phyloP scores from a whole-genome alignment of 2,329 filamentous ascomycete species.

The Onygenales sp. region DNA sequence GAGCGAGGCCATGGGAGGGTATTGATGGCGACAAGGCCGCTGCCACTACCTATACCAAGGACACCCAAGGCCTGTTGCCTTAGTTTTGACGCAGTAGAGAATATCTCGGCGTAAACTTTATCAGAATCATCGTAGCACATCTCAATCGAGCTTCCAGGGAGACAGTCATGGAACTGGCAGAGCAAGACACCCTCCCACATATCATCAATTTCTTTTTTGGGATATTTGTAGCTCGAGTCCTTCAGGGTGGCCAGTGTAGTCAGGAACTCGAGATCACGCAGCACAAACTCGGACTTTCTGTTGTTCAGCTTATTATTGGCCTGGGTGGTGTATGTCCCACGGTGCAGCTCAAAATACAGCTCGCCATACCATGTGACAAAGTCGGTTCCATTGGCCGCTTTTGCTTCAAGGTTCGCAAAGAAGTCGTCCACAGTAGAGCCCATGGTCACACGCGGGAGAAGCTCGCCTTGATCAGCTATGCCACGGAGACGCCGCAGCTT shows the following conservation, averaged over 20 bases:
- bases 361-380: constrained; percentile 97
- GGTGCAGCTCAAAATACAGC: constrained; percentile 94
- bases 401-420: constrained; percentile 75
- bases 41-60: constrained; percentile 51
- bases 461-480: constrained; percentile 75
- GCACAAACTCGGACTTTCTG: constrained; percentile 69
- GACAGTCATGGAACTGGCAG: constrained; percentile 95
- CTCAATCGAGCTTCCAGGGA: constrained; percentile 89
- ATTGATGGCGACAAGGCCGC: constrained; percentile 60
- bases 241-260: constrained; percentile 76
- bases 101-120: constrained; percentile 75
- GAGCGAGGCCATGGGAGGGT: constrained; percentile 78
- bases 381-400: constrained; percentile 54
- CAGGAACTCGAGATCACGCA: constrained; percentile 80
- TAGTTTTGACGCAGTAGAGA: constrained; percentile 63
- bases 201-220: constrained; percentile 82
- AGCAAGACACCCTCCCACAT: constrained; percentile 92
- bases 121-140: constrained; percentile 98
- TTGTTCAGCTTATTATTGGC: constrained; percentile 97
- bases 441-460: constrained; percentile 79
- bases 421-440: constrained; percentile 89
- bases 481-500: constrained; percentile 89
- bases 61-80: constrained; percentile 59
- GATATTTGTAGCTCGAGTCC: constrained; percentile 67
- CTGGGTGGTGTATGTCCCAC: constrained; percentile 94